Evolutionary conservation across 2,329 filamentous ascomycete species (phyloP).

Genomic region (Paramyrothecium roridum): DNA sequence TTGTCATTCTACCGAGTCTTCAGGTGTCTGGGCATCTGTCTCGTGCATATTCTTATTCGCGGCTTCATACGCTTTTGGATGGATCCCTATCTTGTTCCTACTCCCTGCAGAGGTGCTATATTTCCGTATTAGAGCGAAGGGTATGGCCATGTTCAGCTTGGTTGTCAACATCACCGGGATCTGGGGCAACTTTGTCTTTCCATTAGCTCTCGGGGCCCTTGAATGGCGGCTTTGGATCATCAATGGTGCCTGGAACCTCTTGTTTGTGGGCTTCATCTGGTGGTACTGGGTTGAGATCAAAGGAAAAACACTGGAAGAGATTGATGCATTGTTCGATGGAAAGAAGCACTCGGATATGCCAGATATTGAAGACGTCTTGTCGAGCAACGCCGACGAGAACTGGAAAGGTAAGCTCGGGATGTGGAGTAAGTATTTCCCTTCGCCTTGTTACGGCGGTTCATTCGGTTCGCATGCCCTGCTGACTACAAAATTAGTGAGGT

Average conservation of each 20-base stretch:
- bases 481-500: neutral
- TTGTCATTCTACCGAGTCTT: neutral
- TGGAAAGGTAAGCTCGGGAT: neutral
- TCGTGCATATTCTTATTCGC: neutral
- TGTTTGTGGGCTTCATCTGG: neutral
- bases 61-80: neutral
- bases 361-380: conserved; percentile 13
- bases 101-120: conserved; percentile 4
- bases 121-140: conserved; percentile 4
- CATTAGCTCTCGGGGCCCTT: neutral
- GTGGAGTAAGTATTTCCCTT: neutral
- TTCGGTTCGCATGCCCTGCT: neutral
- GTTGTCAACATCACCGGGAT: conserved; percentile 2
- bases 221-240: neutral
- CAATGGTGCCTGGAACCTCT: neutral
- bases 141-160: conserved; percentile 3
- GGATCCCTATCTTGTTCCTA: neutral
- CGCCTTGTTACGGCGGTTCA: neutral
- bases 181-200: neutral
- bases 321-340: conserved; percentile 26
- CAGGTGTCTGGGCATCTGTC: neutral
- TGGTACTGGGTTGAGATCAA: conserved; percentile 34
- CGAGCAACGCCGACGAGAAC: conserved; percentile 1
- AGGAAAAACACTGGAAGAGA: conserved; percentile 41
- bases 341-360: conserved; percentile 10